Evolutionary conservation across 2,329 filamentous ascomycete genomes (phyloP), one percentile per base, ranked within the genome.

Genomic region (Apiospora kogelbergensis): DNA sequence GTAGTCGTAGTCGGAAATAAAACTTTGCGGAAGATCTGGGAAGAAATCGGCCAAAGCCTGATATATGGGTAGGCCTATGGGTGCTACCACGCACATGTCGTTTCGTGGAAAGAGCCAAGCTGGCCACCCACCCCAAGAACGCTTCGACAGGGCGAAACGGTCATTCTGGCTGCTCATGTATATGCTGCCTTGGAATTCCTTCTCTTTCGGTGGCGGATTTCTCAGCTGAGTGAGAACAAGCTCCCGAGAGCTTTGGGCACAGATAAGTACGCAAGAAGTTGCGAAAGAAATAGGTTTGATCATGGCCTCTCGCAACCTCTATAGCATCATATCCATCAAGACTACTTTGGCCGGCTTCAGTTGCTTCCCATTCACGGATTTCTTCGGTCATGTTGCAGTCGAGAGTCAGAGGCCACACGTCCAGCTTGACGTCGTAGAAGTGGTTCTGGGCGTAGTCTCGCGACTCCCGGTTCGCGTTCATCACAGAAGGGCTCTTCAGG

Each of bases 271-370:
- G 1, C 42, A 20, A 6, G 2, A 44, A 46, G 3, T n/a, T n/a
- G n/a, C n/a, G n/a, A n/a, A n/a, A n/a, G n/a, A n/a, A n/a, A n/a
- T n/a, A n/a, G n/a, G n/a, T n/a, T n/a, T n/a, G n/a, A n/a, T n/a
- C n/a, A n/a, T n/a, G n/a, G n/a, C 45, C 45, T 4, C 10, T 26
- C 10, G 7, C n/a, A 7, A 48, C 9, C 7, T n/a, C 17, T 6
- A 57, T 2, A 20, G 26, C 15, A 3, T 20, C 5, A 7, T 6
- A 20, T 3, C 26, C 26, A 5, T 26, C 48, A 6, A 3, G 4
- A 1, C 0, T 0, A 1, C 17, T 6, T 15, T 3, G 6, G 6
- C 15, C 15, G 15, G 15, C 0, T 0, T 9, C 0, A 1, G 1
- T 33, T 3, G 33, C 2, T 20, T 15, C 48, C 11, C 10, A 57